Evolutionary conservation across 2,329 filamentous ascomycete species (phyloP), one percentile per base, ranked within the genome.

Genomic region (Colletotrichum tropicale): DNA sequence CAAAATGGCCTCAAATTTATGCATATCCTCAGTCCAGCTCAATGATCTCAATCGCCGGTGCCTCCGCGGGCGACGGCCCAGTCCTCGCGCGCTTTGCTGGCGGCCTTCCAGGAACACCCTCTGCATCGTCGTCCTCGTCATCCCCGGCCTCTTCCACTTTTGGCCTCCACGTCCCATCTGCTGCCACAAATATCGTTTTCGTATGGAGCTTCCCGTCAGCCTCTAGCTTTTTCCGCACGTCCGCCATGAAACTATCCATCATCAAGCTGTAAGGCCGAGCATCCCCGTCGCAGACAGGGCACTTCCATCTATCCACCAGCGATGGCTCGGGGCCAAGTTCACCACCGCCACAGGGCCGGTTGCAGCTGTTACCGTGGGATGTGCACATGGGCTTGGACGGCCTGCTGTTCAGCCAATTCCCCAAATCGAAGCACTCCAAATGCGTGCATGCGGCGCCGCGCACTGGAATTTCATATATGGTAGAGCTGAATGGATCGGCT

Each of bases 391-490:
- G 82, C 76, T 88, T 89, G 16, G 85, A 84, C 7, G 88, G 87
- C 56, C 95, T 91, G 7, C 93, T 95, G 16, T 88, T 84, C 10
- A 99, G 89, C 87, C 95, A 98, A 1, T 91, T 96, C 24, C 94
- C 90, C 9, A 98, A 91, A 82, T 98, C 96, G 81, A 98, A 98
- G 81, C 96, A 98, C 81, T 98, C 95, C 43, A 93, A 87, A 81
- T 99, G 96, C 28, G 87, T 86, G 82, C 97, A 99, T 5, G 83
- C 79, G 9, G 80, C 86, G 30, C 95, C 93, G 32, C 96, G 93
- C 3, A 93, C 95, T 1, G 97, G 96, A 0, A 89, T 88, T 7
- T 90, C 86, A 81, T 94, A 96, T 13, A 97, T 88, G 15, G 81
- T 85, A 2, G 89, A 86, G 72, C 87, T 93, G 80, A 94, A 94